A percentile compares a stretch with the other conserved stretches of the same genome.
Evolutionary conservation across 495 filamentous ascomycete species (phyloP).

Genomic region (Neurospora sp.): DNA sequence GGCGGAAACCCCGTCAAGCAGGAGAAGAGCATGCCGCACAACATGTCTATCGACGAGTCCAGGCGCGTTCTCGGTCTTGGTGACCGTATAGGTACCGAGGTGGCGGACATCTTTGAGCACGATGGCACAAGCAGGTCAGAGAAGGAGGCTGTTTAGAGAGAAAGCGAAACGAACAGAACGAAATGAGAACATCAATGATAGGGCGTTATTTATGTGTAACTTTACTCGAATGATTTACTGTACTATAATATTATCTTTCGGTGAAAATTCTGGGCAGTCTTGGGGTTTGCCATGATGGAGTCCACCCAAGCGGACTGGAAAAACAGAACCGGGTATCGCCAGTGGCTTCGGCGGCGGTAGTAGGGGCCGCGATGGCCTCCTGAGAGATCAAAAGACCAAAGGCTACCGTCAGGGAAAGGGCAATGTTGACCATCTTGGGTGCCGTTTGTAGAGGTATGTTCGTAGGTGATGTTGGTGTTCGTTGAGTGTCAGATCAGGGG

Average conservation of each 20-base stretch:
- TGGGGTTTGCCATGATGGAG: neutral
- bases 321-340: neutral
- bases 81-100: neutral
- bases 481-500: too few relatives aligned
- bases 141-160: neutral
- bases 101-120: neutral
- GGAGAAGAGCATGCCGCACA: neutral
- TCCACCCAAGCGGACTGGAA: neutral
- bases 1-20: neutral
- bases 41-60: neutral
- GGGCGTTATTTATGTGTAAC: too few relatives aligned
- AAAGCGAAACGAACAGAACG: neutral
- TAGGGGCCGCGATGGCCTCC: neutral
- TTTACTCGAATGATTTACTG: too few relatives aligned
- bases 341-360: neutral
- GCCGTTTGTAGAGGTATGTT: too few relatives aligned
- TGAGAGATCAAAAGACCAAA: neutral
- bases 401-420: neutral
- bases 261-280: neutral
- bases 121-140: neutral
- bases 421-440: too few relatives aligned
- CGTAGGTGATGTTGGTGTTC: too few relatives aligned
- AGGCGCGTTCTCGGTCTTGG: neutral
- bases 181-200: neutral
- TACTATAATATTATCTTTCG: too few relatives aligned